Evolutionary conservation across 1,284 basidiomycete species (phyloP).

Genomic region (Nidula niveotomentosa): DNA sequence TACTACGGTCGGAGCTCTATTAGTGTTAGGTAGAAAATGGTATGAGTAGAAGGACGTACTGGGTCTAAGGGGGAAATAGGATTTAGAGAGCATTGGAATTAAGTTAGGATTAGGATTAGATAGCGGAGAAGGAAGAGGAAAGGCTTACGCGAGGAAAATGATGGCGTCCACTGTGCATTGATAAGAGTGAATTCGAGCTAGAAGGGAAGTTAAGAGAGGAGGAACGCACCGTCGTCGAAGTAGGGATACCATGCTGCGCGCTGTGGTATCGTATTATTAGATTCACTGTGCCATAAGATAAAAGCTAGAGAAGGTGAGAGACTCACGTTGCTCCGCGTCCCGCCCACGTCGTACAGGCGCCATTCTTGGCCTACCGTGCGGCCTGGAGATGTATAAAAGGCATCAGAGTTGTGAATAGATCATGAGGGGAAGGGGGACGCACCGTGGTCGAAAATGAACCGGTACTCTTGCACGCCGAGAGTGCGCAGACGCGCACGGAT

Average conservation of each 20-base stretch:
- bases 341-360: conserved; percentile 75
- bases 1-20: conserved; percentile 31
- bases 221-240: conserved; percentile 56
- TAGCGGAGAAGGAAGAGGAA: no score
- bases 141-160: conserved; percentile 63
- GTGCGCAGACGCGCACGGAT: conserved; percentile 71
- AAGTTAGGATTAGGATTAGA: neutral
- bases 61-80: conserved; percentile 17
- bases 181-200: no score
- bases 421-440: conserved; percentile 13
- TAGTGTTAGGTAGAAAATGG: conserved; percentile 2
- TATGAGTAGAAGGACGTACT: conserved; percentile 18
- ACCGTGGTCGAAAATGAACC: conserved; percentile 68
- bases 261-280: conserved; percentile 28
- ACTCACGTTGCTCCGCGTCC: conserved; percentile 64
- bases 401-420: neutral
- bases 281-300: neutral
- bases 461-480: conserved; percentile 73
- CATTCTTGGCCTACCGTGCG: conserved; percentile 54
- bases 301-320: conserved; percentile 3
- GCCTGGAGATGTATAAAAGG: conserved; percentile 24
- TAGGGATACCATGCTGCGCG: conserved; percentile 71
- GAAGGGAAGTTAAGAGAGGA: neutral
- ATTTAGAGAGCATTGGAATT: neutral
- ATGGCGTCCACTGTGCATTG: conserved; percentile 53